Percentiles rank a stretch among this genome's conserved stretches.
phyloP scores from a whole-genome alignment of 176 grass and related monocot species.

The Rhynchospora breviuscula region DNA sequence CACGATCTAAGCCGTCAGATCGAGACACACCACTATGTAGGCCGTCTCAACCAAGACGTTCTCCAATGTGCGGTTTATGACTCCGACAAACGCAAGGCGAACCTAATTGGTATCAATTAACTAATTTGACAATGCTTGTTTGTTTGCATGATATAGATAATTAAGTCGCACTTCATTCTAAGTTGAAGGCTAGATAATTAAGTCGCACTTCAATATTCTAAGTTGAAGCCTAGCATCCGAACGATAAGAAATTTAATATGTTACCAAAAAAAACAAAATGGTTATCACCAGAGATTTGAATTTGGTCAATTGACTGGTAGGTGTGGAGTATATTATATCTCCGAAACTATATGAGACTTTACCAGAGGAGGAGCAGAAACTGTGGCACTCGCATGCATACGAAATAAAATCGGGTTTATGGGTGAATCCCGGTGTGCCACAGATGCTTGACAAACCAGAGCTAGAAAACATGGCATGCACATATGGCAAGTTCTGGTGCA shows the following conservation, averaged over 20 bases:
- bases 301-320: no score
- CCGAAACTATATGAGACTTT: constrained; percentile 43
- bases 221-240: no score
- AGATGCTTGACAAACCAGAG: constrained; percentile 45
- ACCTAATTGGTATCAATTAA: constrained; percentile 43
- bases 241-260: no score
- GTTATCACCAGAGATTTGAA: no score
- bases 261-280: no score
- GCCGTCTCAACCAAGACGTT: constrained; percentile 76
- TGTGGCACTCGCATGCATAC: constrained; percentile 87
- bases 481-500: constrained; percentile 95
- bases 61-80: constrained; percentile 84
- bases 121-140: background rate
- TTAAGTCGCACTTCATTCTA: no score
- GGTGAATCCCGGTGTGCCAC: constrained; percentile 38
- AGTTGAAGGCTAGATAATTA: no score
- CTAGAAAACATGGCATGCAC: constrained; percentile 41
- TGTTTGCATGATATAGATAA: no score
- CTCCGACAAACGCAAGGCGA: constrained; percentile 37
- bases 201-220: no score
- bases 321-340: constrained; percentile 78
- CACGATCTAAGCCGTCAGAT: constrained; percentile 70
- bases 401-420: constrained; percentile 73
- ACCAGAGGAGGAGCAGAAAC: constrained; percentile 55
- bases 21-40: constrained; percentile 61